Conservation (phyloP, 108 stramenopile genomes). For the Cyclostephanos invisitatus region DNA sequence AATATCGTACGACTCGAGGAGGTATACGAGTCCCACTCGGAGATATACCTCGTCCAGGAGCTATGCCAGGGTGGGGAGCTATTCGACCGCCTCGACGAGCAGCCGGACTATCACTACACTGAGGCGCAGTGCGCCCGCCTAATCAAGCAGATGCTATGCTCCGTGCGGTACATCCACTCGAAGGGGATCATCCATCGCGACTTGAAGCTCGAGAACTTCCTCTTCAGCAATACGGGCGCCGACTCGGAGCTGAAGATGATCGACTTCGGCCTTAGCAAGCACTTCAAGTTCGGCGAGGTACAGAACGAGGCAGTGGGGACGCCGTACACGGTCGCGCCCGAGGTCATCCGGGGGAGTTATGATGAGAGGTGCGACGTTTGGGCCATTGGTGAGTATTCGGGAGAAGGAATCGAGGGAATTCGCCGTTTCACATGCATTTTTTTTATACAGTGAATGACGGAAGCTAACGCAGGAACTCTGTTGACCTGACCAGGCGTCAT, state of each 20-base stretch:
- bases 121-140: constrained; percentile 75
- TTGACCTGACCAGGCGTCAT: constrained; percentile 71
- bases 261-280: constrained; percentile 90
- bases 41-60: constrained; percentile 84
- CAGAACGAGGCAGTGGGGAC: constrained; percentile 84
- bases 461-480: background rate
- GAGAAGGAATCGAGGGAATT: background rate
- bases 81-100: constrained; percentile 85
- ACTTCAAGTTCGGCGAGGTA: constrained; percentile 71
- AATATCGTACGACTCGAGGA: constrained; percentile 84
- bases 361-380: constrained; percentile 81
- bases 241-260: constrained; percentile 79
- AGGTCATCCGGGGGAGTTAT: constrained; percentile 83
- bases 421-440: constrained; percentile 9
- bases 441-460: constrained; percentile 12
- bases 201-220: constrained; percentile 85
- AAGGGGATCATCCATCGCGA: constrained; percentile 94
- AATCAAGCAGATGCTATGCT: constrained; percentile 87
- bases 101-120: constrained; percentile 80
- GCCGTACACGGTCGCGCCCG: constrained; percentile 88
- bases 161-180: constrained; percentile 89
- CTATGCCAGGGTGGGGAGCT: constrained; percentile 77
- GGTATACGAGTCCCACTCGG: constrained; percentile 70
- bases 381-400: constrained; percentile 52
- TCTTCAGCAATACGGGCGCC: constrained; percentile 44